These are phyloP conservation scores for Rosa chinensis DNA, from an alignment of 306 rosid genomes.

Conservation along the genomic window DNA sequence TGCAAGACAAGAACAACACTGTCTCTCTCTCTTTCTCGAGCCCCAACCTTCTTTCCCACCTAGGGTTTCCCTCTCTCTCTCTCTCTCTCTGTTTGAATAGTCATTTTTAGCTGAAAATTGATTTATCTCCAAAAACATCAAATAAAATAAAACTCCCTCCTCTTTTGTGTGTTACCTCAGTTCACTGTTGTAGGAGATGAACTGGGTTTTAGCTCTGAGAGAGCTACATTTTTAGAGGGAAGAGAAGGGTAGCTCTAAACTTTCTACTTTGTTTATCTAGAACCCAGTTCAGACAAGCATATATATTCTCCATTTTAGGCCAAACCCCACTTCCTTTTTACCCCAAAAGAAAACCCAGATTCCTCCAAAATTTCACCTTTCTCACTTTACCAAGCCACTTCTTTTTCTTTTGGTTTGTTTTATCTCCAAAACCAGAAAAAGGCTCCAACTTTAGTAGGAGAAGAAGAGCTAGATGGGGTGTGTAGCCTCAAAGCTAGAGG, in stretches of 20 bases:
- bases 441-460: constrained; percentile 22
- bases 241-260: constrained; percentile 37
- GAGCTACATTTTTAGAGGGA: constrained; percentile 25
- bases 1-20: constrained; percentile 27
- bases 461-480: constrained; percentile 82
- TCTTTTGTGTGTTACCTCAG: not conserved
- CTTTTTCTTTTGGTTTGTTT: constrained; percentile 17
- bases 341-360: constrained; percentile 42
- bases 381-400: constrained; percentile 25
- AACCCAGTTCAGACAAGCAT: constrained; percentile 32
- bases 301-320: constrained; percentile 24
- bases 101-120: constrained; percentile 15
- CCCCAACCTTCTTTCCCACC: constrained; percentile 71
- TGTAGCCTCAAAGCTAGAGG: constrained; percentile 95
- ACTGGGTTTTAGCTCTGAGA: constrained; percentile 27
- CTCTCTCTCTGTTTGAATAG: constrained; percentile 32
- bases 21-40: constrained; percentile 81
- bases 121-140: not conserved
- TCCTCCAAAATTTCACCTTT: constrained; percentile 43
- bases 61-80: constrained; percentile 26
- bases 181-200: constrained; percentile 18
- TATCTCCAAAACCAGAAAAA: constrained; percentile 12
- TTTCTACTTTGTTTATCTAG: constrained; percentile 33
- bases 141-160: constrained; percentile 9
- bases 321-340: constrained; percentile 46